These are phyloP conservation scores for Dipteronia dyeriana DNA, from an alignment of 345 rosid genomes.

Conservation along the genomic window DNA sequence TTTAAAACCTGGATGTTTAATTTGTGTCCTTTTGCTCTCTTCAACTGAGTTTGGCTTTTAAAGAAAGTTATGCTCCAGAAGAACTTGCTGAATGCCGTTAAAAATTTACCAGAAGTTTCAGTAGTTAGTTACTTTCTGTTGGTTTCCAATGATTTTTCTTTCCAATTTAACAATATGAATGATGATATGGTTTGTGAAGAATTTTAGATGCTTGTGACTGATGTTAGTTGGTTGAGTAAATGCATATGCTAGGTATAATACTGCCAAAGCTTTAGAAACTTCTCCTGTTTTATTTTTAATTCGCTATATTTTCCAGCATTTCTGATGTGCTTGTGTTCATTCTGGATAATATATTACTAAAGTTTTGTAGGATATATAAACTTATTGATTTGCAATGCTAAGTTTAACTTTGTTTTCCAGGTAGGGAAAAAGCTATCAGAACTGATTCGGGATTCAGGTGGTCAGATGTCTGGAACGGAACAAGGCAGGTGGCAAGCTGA, in stretches of 20 bases:
- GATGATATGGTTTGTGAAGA: not conserved
- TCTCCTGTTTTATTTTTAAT: not conserved
- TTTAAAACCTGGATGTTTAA: not conserved
- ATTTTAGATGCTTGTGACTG: not conserved
- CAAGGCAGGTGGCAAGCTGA: conserved; percentile 97
- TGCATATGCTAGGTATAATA: not conserved
- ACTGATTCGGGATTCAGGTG: conserved; percentile 87
- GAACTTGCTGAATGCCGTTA: not conserved
- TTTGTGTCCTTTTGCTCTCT: not conserved
- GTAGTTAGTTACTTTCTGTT: not conserved
- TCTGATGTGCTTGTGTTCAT: not conserved
- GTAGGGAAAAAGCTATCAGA: conserved; percentile 97
- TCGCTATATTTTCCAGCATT: not conserved
- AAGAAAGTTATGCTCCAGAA: not conserved
- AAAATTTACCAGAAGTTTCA: not conserved
- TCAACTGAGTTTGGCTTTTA: not conserved
- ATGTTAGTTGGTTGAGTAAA: not conserved
- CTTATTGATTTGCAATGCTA: not conserved
- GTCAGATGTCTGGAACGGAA: conserved; percentile 75
- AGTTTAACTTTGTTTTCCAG: conserved; percentile 41
- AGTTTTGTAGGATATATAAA: not conserved
- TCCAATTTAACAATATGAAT: not conserved
- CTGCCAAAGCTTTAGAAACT: not conserved
- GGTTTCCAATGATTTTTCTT: not conserved
- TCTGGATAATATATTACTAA: not conserved